Evolutionary conservation across 257 asterid genomes (phyloP), one percentile per base, ranked within the genome.

Genomic region (Rehmannia glutinosa): DNA sequence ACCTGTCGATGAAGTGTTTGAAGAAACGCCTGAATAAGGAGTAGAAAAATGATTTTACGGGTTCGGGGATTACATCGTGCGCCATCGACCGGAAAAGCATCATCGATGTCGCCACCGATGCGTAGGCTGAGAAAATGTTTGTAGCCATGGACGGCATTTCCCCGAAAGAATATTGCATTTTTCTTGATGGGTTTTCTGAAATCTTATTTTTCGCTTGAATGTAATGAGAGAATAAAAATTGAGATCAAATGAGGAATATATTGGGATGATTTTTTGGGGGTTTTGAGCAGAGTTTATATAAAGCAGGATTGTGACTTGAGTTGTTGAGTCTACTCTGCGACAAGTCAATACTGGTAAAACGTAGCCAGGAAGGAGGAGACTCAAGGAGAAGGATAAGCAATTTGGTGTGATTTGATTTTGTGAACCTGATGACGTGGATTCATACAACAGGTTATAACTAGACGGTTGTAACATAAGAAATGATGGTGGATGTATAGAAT

Each of bases 11-110:
- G 13, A 74, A 9, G 8, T 46, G 69, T 39, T 56, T 58, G 79
- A 79, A 66, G 45, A 80, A 67, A 45, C 70, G 78, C 6, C 64
- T n/a, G 58, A 88, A 65, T 0, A 56, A 20, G 0, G 73, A 61
- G 41, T 63, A 32, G 64, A 88, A 58, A 47, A 63, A 78, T 20
- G 78, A 17, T 5, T 56, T 74, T 9, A 85, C 60, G 0, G 83
- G 79, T 10, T 51, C 73, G 0, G 98, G 96, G 36, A 92, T 68
- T 8, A 87, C 2, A 15, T 92, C 93, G 41, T 81, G 70, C 21
- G 79, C 80, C 73, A 89, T 53, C 7, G 97, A 79, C 1, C 96
- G 86, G 70, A 87, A 57, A 0, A 92, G 79, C 97, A 92, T 89
- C 80, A 82, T 43, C 2, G 92, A 69, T 2, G 88, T 84, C 11